Conservation (phyloP, 1,284 basidiomycete genomes). For the Fomes fomentarius region DNA sequence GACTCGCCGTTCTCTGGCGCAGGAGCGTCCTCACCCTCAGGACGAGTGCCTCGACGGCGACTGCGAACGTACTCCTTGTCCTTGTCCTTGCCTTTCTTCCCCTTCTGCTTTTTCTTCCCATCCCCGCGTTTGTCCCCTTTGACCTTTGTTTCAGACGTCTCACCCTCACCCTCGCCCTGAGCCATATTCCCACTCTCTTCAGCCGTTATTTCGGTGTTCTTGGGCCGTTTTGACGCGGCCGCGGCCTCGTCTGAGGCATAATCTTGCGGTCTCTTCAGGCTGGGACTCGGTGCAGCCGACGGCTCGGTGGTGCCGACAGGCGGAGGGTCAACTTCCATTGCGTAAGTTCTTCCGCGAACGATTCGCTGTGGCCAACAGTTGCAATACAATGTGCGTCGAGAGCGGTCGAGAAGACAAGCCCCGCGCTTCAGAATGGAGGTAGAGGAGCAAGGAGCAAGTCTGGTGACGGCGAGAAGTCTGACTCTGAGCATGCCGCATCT, state of each 20-base stretch:
- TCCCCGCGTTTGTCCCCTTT: constrained; percentile 12
- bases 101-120: constrained; percentile 14
- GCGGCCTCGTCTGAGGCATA: background rate
- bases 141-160: background rate
- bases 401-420: background rate
- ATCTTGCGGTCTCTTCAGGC: constrained; percentile 18
- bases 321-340: constrained; percentile 14
- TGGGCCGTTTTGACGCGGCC: constrained; percentile 17
- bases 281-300: constrained; percentile 3
- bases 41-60: constrained; percentile 35
- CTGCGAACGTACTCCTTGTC: constrained; percentile 19
- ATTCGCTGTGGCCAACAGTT: background rate
- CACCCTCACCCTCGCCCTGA: background rate
- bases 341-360: background rate
- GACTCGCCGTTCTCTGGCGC: constrained; percentile 29
- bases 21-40: constrained; percentile 32
- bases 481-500: constrained; percentile 14
- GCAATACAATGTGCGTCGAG: background rate
- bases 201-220: background rate
- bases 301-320: background rate
- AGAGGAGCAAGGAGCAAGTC: constrained; percentile 1
- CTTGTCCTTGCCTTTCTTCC: constrained; percentile 28
- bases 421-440: background rate
- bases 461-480: constrained; percentile 13
- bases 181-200: background rate